A percentile compares a stretch with the other conserved stretches of the same genome.
phyloP scores from a whole-genome alignment of 148 eudicot genomes.

The Rhododendron vialii region DNA sequence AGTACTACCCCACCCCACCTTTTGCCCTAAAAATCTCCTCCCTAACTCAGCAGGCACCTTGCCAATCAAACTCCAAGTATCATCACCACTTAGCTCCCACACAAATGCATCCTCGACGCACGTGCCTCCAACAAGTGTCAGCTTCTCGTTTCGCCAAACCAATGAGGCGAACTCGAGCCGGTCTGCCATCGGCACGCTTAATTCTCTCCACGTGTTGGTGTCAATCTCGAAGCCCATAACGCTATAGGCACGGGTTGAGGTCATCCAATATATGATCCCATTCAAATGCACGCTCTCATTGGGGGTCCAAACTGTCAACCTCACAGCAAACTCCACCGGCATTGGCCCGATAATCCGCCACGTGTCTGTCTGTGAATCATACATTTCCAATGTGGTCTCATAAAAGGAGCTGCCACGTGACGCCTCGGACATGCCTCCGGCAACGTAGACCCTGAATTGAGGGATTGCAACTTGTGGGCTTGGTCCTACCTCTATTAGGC shows the following conservation, averaged over 20 bases:
- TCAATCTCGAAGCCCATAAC: constrained; percentile 42
- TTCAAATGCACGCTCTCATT: constrained; percentile 39
- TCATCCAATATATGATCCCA: constrained; percentile 45
- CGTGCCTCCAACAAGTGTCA: constrained; percentile 39
- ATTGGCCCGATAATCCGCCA: constrained; percentile 30
- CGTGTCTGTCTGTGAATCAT: constrained; percentile 22
- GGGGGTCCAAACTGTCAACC: constrained; percentile 56
- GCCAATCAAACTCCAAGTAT: constrained; percentile 24
- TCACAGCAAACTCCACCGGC: constrained; percentile 47
- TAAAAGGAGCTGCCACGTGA: constrained; percentile 34
- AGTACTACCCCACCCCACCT: constrained; percentile 28
- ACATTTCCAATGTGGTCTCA: constrained; percentile 41
- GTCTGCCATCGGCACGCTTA: constrained; percentile 44
- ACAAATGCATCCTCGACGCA: constrained; percentile 19
- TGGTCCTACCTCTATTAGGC: constrained; percentile 21
- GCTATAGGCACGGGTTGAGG: constrained; percentile 48
- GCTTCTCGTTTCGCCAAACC: constrained; percentile 30
- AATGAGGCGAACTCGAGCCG: constrained; percentile 46
- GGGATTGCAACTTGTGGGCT: neutral
- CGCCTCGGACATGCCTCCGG: constrained; percentile 46
- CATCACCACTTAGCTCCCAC: constrained; percentile 41
- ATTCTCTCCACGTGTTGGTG: constrained; percentile 29
- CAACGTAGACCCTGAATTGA: constrained; percentile 34
- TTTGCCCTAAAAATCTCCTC: constrained; percentile 20
- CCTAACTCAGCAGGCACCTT: constrained; percentile 33